A percentile compares a stretch with the other conserved stretches of the same genome.
These are phyloP conservation scores for Sugiyamaella lignohabitans DNA, from an alignment of 805 yeast species.

Conservation along the genomic window DNA sequence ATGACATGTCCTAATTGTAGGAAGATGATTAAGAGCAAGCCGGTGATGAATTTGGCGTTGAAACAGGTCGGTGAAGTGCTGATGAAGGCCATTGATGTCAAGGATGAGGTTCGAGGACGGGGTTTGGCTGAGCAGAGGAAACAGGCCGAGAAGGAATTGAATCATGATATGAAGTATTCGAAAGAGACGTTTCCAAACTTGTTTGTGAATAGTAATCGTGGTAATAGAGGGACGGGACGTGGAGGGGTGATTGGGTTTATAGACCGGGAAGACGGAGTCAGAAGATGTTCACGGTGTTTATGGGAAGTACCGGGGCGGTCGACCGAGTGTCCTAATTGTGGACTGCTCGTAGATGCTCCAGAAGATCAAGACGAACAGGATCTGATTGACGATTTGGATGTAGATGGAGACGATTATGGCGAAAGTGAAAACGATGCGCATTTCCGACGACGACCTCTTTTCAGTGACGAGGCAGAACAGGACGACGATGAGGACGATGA, in stretches of 20 bases:
- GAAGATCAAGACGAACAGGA: conserved; percentile 7
- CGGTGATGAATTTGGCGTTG: conserved; percentile 13
- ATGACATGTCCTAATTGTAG: conserved; percentile 24
- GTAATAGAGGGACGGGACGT: conserved; percentile 29
- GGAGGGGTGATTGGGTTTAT: conserved; percentile 23
- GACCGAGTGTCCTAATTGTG: conserved; percentile 50
- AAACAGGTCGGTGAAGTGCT: conserved; percentile 10
- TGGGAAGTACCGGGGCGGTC: conserved; percentile 57
- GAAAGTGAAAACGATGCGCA: conserved; percentile 24
- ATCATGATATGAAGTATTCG: conserved; percentile 30
- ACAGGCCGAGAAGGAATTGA: conserved; percentile 8
- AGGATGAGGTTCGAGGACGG: conserved; percentile 2
- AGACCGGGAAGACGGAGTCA: conserved; percentile 58
- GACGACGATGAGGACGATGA: conserved; percentile 37
- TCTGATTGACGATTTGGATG: conserved; percentile 37
- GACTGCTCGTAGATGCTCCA: conserved; percentile 24
- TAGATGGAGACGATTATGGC: conserved; percentile 42
- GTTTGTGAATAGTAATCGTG: conserved; percentile 35
- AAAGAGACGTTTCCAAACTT: conserved; percentile 39
- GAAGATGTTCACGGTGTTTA: conserved; percentile 58
- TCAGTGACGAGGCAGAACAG: not conserved
- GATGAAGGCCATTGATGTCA: conserved; percentile 2
- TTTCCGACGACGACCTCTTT: not conserved
- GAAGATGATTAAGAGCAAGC: conserved; percentile 9
- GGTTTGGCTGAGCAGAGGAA: conserved; percentile 5